Conservation (phyloP, 2,329 filamentous ascomycete genomes). For the Monilinia fructigena region DNA sequence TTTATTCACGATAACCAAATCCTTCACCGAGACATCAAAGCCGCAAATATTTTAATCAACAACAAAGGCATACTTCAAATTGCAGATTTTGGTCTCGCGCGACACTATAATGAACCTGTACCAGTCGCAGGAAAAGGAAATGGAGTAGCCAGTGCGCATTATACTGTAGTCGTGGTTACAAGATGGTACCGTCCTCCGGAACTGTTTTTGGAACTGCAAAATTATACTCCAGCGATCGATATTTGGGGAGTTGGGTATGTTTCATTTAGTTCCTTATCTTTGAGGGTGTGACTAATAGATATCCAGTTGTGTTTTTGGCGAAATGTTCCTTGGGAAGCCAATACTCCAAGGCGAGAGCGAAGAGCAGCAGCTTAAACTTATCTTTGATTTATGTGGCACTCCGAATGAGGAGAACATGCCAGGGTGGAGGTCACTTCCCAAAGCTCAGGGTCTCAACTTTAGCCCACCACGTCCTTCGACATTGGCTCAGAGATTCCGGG, state of each 20-base stretch:
- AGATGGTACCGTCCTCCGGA: conserved; percentile 97
- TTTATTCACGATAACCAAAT: conserved; percentile 91
- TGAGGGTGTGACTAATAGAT: conserved; percentile 31
- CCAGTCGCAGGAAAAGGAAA: conserved; percentile 76
- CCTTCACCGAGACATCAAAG: conserved; percentile 97
- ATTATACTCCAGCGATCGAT: conserved; percentile 96
- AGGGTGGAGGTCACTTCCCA: conserved; percentile 79
- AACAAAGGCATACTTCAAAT: conserved; percentile 93
- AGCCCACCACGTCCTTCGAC: conserved; percentile 62
- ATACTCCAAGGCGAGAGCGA: conserved; percentile 91
- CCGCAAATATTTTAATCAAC: conserved; percentile 93
- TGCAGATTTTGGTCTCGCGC: conserved; percentile 91
- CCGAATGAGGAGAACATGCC: conserved; percentile 92
- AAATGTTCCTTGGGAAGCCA: conserved; percentile 93
- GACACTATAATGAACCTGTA: conserved; percentile 84
- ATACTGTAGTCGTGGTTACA: conserved; percentile 95
- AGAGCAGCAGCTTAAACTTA: conserved; percentile 83
- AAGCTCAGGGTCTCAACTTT: conserved; percentile 67
- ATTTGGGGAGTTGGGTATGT: conserved; percentile 94
- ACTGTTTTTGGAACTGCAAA: conserved; percentile 79
- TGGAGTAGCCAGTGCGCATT: conserved; percentile 83
- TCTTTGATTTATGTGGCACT: conserved; percentile 88
- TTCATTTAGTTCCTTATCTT: conserved; percentile 11
- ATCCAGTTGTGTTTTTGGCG: conserved; percentile 87
- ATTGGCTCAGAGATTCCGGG: conserved; percentile 70